These are phyloP conservation scores for Fusarium camptoceras DNA, from an alignment of 2,329 filamentous ascomycete genomes.

Conservation along the genomic window DNA sequence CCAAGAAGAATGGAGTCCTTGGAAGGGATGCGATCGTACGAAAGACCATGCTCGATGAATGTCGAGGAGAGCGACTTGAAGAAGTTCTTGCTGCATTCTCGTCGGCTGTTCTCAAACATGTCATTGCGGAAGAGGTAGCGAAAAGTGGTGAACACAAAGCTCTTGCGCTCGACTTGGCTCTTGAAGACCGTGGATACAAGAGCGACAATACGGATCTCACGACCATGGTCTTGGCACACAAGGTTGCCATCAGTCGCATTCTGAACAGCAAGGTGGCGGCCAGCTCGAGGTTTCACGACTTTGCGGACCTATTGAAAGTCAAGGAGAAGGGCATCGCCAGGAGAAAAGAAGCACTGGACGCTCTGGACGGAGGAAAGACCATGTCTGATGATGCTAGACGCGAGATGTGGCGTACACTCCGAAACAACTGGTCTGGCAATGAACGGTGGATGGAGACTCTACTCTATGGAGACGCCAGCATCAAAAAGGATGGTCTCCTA, in stretches of 20 bases:
- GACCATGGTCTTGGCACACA: constrained; percentile 79
- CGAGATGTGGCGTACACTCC: constrained; percentile 70
- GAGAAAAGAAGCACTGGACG: constrained; percentile 61
- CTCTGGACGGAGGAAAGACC: constrained; percentile 48
- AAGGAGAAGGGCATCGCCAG: constrained; percentile 70
- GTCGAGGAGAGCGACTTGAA: constrained; percentile 89
- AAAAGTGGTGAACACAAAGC: constrained; percentile 57
- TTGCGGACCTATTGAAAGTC: constrained; percentile 71
- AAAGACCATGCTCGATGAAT: constrained; percentile 97
- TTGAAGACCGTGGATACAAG: constrained; percentile 69
- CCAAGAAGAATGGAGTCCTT: constrained; percentile 88
- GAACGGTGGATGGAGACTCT: constrained; percentile 79
- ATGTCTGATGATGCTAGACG: constrained; percentile 57
- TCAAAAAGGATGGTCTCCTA: constrained; percentile 71
- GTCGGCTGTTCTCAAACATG: constrained; percentile 80
- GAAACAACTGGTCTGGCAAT: constrained; percentile 83
- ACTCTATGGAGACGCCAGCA: constrained; percentile 71
- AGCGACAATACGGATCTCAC: constrained; percentile 67
- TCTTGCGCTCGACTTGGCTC: constrained; percentile 65
- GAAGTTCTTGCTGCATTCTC: constrained; percentile 89
- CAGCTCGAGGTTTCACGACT: constrained; percentile 69
- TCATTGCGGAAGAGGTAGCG: constrained; percentile 60
- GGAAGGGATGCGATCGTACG: constrained; percentile 83
- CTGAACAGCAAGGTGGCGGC: constrained; percentile 71
- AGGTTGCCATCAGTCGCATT: constrained; percentile 69